Conservation (phyloP, 1,139 yeast genomes). For the Nadsonia starkeyi-henricii region DNA sequence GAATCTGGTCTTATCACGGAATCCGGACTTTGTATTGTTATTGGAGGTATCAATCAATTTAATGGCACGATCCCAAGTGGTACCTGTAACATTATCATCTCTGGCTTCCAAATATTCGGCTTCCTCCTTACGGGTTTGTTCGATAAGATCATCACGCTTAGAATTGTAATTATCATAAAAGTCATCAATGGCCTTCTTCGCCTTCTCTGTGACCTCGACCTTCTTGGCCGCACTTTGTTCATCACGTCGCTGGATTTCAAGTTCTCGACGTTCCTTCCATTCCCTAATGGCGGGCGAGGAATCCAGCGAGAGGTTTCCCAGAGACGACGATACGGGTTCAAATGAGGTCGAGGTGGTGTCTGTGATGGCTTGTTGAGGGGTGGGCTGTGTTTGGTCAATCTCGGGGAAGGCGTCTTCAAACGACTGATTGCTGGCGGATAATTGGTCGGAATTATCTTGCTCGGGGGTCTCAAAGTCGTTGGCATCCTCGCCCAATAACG, state of each 20-base stretch:
- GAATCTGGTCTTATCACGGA: constrained; percentile 57
- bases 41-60: constrained; percentile 36
- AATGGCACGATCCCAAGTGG: constrained; percentile 79
- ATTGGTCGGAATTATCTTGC: constrained; percentile 46
- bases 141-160: constrained; percentile 63
- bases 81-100: constrained; percentile 58
- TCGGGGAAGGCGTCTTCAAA: constrained; percentile 21
- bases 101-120: constrained; percentile 55
- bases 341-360: constrained; percentile 1
- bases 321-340: constrained; percentile 5
- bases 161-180: constrained; percentile 86
- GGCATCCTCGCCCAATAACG: constrained; percentile 59
- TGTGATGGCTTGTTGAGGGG: constrained; percentile 16
- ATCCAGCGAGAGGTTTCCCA: constrained; percentile 18
- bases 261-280: constrained; percentile 76
- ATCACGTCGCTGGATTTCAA: constrained; percentile 76
- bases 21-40: constrained; percentile 30
- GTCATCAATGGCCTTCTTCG: constrained; percentile 80
- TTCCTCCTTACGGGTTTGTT: constrained; percentile 56
- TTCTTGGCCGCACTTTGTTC: constrained; percentile 53
- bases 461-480: constrained; percentile 58
- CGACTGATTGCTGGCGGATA: constrained; percentile 20
- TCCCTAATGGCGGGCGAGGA: constrained; percentile 31
- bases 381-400: not conserved
- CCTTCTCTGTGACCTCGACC: constrained; percentile 56